Conservation (phyloP, 192 early-diverging fungal genomes). For the Mortierella antarctica region DNA sequence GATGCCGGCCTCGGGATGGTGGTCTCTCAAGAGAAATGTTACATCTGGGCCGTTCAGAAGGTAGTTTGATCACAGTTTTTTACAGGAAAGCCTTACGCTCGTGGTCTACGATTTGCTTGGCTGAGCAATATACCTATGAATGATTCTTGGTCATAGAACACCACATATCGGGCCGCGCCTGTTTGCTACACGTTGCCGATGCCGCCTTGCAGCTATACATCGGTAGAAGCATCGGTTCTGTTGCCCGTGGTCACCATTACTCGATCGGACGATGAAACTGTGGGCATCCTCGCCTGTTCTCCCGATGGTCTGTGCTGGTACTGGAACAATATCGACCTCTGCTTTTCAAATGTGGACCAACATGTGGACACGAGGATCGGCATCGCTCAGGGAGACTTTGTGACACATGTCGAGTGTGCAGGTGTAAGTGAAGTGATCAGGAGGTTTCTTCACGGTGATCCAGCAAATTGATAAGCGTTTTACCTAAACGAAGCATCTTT, state of each 20-base stretch:
- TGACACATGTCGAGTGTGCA: slow-evolving; percentile 40
- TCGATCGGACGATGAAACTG: slow-evolving; percentile 33
- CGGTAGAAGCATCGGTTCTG: slow-evolving; percentile 13
- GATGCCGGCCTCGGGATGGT: slow-evolving; percentile 43
- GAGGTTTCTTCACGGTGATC: not conserved
- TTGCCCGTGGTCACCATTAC: slow-evolving; percentile 45
- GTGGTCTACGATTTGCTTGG: not conserved
- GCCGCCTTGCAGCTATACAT: slow-evolving; percentile 38
- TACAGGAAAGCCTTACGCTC: no score
- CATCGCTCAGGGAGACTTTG: slow-evolving; percentile 25
- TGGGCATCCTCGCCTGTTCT: slow-evolving; percentile 41
- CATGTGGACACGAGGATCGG: slow-evolving; percentile 38
- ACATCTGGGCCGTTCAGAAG: slow-evolving; percentile 53
- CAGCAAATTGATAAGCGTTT: no score
- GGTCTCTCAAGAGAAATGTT: slow-evolving; percentile 33
- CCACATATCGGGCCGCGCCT: slow-evolving; percentile 36
- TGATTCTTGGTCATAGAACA: slow-evolving; percentile 4
- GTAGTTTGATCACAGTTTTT: slow-evolving; percentile 2
- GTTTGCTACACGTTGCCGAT: slow-evolving; percentile 43
- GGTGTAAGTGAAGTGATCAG: slow-evolving; percentile 29
- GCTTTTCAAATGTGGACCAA: slow-evolving; percentile 37
- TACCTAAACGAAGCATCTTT: not conserved
- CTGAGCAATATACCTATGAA: not conserved
- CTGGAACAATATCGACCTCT: slow-evolving; percentile 51
- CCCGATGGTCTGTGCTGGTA: slow-evolving; percentile 49